Evolutionary conservation across 371 early-diverging fungal genomes (phyloP).

Genomic region (Apophysomyces ossiformis): DNA sequence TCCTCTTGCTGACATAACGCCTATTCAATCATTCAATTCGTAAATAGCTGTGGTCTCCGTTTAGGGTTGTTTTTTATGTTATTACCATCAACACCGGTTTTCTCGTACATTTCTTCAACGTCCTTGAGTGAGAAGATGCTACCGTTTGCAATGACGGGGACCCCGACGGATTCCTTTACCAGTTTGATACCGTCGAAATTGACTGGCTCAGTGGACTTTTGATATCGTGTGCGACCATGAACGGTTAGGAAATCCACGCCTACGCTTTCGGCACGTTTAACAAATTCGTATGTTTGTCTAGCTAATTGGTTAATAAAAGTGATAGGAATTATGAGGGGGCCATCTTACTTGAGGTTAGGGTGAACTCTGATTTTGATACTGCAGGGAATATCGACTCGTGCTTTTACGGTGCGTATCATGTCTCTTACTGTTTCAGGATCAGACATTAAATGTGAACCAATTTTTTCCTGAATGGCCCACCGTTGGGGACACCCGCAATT

Average conservation of each 20-base stretch:
- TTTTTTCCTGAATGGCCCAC: constrained; percentile 84
- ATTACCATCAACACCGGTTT: constrained; percentile 77
- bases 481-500: constrained; percentile 92
- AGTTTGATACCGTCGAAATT: constrained; percentile 74
- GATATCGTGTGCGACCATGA: constrained; percentile 81
- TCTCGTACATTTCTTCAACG: constrained; percentile 67
- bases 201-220: constrained; percentile 77
- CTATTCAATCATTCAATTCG: constrained; percentile 22
- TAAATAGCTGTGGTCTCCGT: background rate
- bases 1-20: constrained; percentile 90
- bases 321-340: background rate
- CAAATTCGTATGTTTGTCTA: constrained; percentile 79
- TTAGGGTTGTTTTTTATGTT: background rate
- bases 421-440: constrained; percentile 81
- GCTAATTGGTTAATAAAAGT: background rate
- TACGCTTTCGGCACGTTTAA: constrained; percentile 73
- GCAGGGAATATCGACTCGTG: constrained; percentile 68
- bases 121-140: constrained; percentile 73
- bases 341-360: constrained; percentile 60
- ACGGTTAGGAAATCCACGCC: constrained; percentile 84
- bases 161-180: constrained; percentile 70
- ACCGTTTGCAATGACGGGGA: constrained; percentile 87
- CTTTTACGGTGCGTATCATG: constrained; percentile 78
- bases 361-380: constrained; percentile 85
- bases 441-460: constrained; percentile 80